Evolutionary conservation across 805 yeast genomes (phyloP).

Genomic region (Phaffomyces antillensis): DNA sequence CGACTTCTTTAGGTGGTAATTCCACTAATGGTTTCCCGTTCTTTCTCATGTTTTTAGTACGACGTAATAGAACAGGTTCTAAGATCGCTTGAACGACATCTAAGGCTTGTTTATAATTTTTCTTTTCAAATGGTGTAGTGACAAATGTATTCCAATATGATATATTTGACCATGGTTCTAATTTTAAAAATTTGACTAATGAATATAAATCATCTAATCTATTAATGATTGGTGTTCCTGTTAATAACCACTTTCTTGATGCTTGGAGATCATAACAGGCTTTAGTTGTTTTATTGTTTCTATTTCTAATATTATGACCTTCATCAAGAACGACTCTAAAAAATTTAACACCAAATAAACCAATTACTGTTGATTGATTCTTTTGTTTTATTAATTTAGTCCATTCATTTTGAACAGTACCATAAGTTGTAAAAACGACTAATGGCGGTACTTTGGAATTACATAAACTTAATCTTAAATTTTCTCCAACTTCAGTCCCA

Average conservation of each 20-base stretch:
- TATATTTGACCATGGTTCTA: constrained; percentile 89
- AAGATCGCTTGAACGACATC: constrained; percentile 79
- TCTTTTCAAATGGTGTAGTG: constrained; percentile 74
- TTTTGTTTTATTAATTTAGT: constrained; percentile 29
- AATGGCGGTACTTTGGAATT: constrained; percentile 43
- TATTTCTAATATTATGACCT: constrained; percentile 82
- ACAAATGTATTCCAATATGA: constrained; percentile 84
- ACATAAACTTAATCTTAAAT: constrained; percentile 42
- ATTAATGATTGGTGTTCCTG: constrained; percentile 92
- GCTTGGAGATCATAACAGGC: constrained; percentile 64
- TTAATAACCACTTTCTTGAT: constrained; percentile 71
- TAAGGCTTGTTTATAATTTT: constrained; percentile 63
- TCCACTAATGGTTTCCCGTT: constrained; percentile 70
- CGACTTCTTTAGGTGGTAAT: constrained; percentile 69
- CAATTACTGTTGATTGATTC: constrained; percentile 25
- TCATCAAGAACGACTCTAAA: constrained; percentile 80
- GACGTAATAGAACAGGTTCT: constrained; percentile 73
- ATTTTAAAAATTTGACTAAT: constrained; percentile 58
- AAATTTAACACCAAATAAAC: constrained; percentile 66
- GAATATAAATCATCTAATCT: constrained; percentile 82
- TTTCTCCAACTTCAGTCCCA: constrained; percentile 50
- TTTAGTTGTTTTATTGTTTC: constrained; percentile 70
- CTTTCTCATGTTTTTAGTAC: constrained; percentile 82
- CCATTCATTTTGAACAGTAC: constrained; percentile 77
- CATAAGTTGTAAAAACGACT: constrained; percentile 78